These are phyloP conservation scores for Penicillium sp. DNA, from an alignment of 2,329 filamentous ascomycete species.

Conservation along the genomic window DNA sequence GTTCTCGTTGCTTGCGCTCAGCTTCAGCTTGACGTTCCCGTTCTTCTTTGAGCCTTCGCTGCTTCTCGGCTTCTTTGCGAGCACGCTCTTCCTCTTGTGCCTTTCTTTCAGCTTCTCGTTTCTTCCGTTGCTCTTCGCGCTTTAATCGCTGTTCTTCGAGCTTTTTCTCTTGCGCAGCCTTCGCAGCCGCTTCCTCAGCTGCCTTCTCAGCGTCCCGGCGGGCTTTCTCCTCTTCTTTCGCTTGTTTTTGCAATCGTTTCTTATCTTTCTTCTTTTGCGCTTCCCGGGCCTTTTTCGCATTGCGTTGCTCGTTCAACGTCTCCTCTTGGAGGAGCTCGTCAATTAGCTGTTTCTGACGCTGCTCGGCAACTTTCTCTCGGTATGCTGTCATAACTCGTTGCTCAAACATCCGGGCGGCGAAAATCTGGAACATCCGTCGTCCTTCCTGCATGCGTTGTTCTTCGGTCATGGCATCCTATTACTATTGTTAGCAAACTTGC, in stretches of 20 bases:
- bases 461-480: conserved; percentile 88
- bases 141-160: conserved; percentile 70
- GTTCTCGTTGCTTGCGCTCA: conserved; percentile 73
- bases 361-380: conserved; percentile 87
- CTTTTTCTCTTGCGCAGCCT: conserved; percentile 67
- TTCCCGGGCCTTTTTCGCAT: conserved; percentile 87
- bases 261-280: conserved; percentile 94
- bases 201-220: conserved; percentile 80
- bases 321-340: conserved; percentile 85
- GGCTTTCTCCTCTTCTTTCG: conserved; percentile 81
- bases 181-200: conserved; percentile 69
- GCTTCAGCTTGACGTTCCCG: conserved; percentile 74
- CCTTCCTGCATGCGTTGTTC: conserved; percentile 99
- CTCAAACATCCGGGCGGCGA: conserved; percentile 97
- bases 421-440: conserved; percentile 97
- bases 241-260: conserved; percentile 77
- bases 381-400: conserved; percentile 95
- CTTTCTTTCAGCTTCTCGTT: conserved; percentile 81
- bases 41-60: conserved; percentile 70
- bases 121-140: conserved; percentile 82
- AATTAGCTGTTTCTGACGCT: conserved; percentile 81
- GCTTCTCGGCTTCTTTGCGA: conserved; percentile 75
- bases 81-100: conserved; percentile 80
- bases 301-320: conserved; percentile 64
- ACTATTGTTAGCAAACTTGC: conserved; percentile 28